Evolutionary conservation across 306 rosid species (phyloP).

Genomic region (Delonix regia): DNA sequence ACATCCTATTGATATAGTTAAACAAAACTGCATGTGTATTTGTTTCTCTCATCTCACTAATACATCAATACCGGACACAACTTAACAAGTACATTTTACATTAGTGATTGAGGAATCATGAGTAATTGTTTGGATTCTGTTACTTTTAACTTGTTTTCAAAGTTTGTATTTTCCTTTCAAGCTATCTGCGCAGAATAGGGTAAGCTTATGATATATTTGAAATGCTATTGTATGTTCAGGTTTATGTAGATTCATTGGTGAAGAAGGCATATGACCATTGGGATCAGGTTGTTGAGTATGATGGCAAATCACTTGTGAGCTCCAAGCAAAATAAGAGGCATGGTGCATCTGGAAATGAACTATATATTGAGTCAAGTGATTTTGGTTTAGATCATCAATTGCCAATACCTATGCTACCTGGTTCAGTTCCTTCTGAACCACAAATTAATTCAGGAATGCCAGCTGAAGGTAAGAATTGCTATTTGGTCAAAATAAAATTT

Average conservation of each 20-base stretch:
- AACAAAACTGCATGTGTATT: background rate
- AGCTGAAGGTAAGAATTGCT: conserved; percentile 59
- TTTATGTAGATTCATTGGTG: conserved; percentile 86
- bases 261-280: conserved; percentile 96
- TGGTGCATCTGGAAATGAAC: conserved; percentile 55
- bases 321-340: conserved; percentile 48
- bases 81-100: conserved; percentile 4
- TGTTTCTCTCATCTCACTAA: conserved; percentile 13
- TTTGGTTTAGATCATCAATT: conserved; percentile 63
- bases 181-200: too few relatives aligned
- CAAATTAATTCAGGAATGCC: conserved; percentile 58
- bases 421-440: conserved; percentile 62
- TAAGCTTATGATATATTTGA: conserved; percentile 30
- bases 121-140: conserved; percentile 17
- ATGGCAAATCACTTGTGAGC: conserved; percentile 80
- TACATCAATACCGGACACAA: conserved; percentile 6
- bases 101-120: conserved; percentile 2
- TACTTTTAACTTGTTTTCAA: conserved; percentile 17
- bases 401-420: conserved; percentile 46
- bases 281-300: conserved; percentile 89
- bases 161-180: conserved; percentile 18
- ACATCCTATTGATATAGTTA: conserved; percentile 23
- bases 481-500: background rate
- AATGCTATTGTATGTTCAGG: conserved; percentile 59
- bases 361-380: conserved; percentile 50